Conservation (phyloP, 1,139 yeast species). For the Sugiyamaella grinbergsii region DNA sequence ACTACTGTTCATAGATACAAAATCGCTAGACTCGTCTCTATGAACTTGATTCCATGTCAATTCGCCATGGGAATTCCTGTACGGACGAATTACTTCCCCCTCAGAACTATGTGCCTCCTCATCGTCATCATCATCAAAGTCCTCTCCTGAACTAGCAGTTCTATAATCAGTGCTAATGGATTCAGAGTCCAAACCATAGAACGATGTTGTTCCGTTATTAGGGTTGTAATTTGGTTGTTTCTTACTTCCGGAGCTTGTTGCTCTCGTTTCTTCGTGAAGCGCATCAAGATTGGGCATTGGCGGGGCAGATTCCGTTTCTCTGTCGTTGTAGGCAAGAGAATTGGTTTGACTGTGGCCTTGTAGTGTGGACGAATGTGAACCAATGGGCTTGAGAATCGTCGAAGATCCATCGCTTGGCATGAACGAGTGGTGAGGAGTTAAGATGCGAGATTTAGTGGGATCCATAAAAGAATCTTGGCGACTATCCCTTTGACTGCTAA, state of each 20-base stretch:
- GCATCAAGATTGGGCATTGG: slow-evolving; percentile 20
- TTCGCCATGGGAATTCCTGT: slow-evolving; percentile 41
- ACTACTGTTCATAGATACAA: slow-evolving; percentile 18
- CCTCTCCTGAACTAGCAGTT: slow-evolving; percentile 35
- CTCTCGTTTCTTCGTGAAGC: slow-evolving; percentile 16
- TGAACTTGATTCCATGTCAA: slow-evolving; percentile 38
- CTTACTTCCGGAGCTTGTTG: neutral
- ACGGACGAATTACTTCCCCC: slow-evolving; percentile 37
- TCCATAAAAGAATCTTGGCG: slow-evolving; percentile 33
- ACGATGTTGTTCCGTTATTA: slow-evolving; percentile 9
- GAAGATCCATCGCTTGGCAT: slow-evolving; percentile 31
- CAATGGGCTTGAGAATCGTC: slow-evolving; percentile 29
- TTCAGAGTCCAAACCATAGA: slow-evolving; percentile 22
- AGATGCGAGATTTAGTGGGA: slow-evolving; percentile 34
- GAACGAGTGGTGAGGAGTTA: slow-evolving; percentile 34
- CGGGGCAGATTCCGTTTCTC: slow-evolving; percentile 7
- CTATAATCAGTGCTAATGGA: slow-evolving; percentile 25
- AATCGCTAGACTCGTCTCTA: slow-evolving; percentile 21
- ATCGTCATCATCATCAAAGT: slow-evolving; percentile 22
- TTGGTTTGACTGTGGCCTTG: slow-evolving; percentile 22
- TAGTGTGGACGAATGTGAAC: slow-evolving; percentile 33
- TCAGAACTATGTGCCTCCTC: slow-evolving; percentile 29
- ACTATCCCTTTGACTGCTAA: slow-evolving; percentile 19
- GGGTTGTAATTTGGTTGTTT: slow-evolving; percentile 7
- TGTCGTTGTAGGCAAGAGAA: slow-evolving; percentile 19